phyloP scores from a whole-genome alignment of 1,139 yeast species.

The Neolecta irregularis region DNA sequence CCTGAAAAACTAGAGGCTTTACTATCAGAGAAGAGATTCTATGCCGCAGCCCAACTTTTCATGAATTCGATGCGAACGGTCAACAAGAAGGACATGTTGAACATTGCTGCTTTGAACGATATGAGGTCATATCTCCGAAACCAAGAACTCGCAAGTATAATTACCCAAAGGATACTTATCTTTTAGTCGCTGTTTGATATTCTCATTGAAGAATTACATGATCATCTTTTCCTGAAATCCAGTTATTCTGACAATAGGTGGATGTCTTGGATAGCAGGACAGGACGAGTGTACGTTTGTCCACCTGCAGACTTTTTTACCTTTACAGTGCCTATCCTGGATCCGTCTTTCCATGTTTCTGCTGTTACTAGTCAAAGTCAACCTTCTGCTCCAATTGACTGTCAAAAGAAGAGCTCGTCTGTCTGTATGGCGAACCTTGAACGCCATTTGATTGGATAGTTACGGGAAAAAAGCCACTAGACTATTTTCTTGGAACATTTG shows the following conservation, averaged over 20 bases:
- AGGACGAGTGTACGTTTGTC: slow-evolving; percentile 31
- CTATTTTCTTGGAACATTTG: neutral
- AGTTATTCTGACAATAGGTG: slow-evolving; percentile 26
- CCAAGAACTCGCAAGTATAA: slow-evolving; percentile 7
- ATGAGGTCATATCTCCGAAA: slow-evolving; percentile 10
- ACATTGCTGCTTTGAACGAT: slow-evolving; percentile 23
- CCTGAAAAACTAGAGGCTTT: slow-evolving; percentile 52
- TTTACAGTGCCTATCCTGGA: slow-evolving; percentile 1
- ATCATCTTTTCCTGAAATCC: slow-evolving; percentile 51
- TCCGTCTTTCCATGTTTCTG: slow-evolving; percentile 1
- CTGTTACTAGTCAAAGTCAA: slow-evolving; percentile 1
- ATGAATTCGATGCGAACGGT: slow-evolving; percentile 42
- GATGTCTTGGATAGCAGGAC: slow-evolving; percentile 21
- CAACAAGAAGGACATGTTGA: slow-evolving; percentile 45
- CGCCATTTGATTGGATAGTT: slow-evolving; percentile 1
- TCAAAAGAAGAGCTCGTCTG: slow-evolving; percentile 3
- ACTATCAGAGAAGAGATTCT: slow-evolving; percentile 52
- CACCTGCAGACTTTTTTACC: slow-evolving; percentile 19
- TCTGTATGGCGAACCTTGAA: neutral
- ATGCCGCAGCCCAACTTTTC: slow-evolving; percentile 51
- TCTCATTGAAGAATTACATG: slow-evolving; percentile 60
- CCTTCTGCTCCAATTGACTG: slow-evolving; percentile 4
- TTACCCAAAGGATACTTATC: slow-evolving; percentile 1
- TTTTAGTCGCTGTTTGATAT: slow-evolving; percentile 42
- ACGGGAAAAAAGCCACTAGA: neutral